Evolutionary conservation across 192 early-diverging fungal genomes (phyloP).

Genomic region (Gamsiella multidivaricata): DNA sequence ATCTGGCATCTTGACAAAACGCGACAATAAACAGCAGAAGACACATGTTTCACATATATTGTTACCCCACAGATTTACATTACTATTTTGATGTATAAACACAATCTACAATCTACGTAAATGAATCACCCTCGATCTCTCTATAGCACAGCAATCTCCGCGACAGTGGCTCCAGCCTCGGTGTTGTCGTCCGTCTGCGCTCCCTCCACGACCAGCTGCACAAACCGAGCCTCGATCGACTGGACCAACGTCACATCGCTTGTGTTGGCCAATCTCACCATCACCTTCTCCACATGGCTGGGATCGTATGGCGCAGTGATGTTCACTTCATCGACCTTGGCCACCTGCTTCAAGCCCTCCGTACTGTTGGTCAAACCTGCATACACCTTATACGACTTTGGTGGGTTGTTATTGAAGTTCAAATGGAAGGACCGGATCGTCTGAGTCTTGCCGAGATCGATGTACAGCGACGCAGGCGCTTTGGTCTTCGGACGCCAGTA

Average conservation of each 20-base stretch:
- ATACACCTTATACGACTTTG: conserved; percentile 24
- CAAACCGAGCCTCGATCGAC: conserved; percentile 24
- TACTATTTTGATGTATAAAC: too few relatives aligned
- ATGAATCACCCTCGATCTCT: too few relatives aligned
- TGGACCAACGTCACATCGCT: conserved; percentile 32
- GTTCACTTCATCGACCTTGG: conserved; percentile 38
- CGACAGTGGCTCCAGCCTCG: conserved; percentile 37
- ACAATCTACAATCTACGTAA: too few relatives aligned
- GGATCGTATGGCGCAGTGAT: conserved; percentile 50
- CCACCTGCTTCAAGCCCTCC: conserved; percentile 19
- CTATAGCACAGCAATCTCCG: conserved; percentile 40
- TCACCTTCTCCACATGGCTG: conserved; percentile 15
- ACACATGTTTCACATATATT: too few relatives aligned
- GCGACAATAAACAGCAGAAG: too few relatives aligned
- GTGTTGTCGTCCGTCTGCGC: conserved; percentile 31
- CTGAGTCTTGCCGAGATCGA: conserved; percentile 38
- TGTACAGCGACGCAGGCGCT: conserved; percentile 26
- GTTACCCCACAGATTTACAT: too few relatives aligned
- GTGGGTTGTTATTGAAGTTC: conserved; percentile 51
- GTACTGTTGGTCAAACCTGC: conserved; percentile 16
- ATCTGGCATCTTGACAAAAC: too few relatives aligned
- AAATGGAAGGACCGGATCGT: conserved; percentile 41
- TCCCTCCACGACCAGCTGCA: conserved; percentile 39
- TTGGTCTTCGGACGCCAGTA: conserved; percentile 45
- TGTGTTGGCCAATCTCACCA: conserved; percentile 36